Evolutionary conservation across 2,329 filamentous ascomycete species (phyloP).

Genomic region (Fusarium clavum): DNA sequence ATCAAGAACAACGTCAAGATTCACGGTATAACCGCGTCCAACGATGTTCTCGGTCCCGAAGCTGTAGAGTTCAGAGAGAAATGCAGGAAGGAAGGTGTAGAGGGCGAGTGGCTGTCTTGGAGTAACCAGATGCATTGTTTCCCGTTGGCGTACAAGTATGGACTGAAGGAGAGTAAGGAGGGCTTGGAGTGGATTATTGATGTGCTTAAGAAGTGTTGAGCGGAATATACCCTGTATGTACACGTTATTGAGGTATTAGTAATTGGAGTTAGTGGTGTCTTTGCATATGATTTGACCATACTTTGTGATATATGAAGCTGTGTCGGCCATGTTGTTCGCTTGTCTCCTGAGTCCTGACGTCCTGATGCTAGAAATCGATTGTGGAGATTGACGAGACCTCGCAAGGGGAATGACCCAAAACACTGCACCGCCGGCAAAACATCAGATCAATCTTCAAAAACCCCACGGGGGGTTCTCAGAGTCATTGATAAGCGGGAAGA

Average conservation of each 20-base stretch:
- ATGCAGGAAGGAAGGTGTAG: slow-evolving; percentile 56
- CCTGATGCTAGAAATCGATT: no score
- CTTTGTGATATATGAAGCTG: no score
- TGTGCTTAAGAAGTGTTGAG: slow-evolving; percentile 17
- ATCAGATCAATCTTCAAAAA: no score
- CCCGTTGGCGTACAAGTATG: slow-evolving; percentile 61
- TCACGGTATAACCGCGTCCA: slow-evolving; percentile 63
- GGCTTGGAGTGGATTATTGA: slow-evolving; percentile 38
- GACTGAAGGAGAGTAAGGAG: slow-evolving; percentile 57
- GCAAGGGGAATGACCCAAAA: no score
- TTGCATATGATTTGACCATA: no score
- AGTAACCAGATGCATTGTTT: slow-evolving; percentile 72
- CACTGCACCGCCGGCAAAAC: no score
- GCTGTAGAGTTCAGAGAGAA: slow-evolving; percentile 60
- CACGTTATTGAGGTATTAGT: background rate
- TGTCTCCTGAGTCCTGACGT: no score
- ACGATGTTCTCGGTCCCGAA: slow-evolving; percentile 66
- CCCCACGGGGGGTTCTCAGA: no score
- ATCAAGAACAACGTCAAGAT: slow-evolving; percentile 55
- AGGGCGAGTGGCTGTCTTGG: slow-evolving; percentile 69
- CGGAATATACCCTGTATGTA: background rate
- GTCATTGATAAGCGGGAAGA: no score
- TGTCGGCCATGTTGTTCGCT: no score
- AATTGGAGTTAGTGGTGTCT: background rate
- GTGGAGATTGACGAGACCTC: no score